phyloP scores from a whole-genome alignment of 2,329 filamentous ascomycete species.

The Fusarium stilboides region DNA sequence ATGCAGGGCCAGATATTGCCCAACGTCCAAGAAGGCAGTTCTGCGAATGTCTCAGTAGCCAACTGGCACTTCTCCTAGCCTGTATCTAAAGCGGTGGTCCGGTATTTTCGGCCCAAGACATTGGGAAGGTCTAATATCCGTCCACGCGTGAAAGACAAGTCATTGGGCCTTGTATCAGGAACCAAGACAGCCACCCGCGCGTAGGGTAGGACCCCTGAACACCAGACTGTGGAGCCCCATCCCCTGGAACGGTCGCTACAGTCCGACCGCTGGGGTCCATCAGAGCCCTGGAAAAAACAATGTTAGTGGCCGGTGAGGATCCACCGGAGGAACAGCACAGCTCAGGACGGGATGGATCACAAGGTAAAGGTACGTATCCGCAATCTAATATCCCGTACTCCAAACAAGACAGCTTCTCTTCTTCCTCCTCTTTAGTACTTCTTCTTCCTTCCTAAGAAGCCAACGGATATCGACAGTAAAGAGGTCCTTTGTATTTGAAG shows the following conservation, averaged over 20 bases:
- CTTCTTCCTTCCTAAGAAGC: slow-evolving; percentile 32
- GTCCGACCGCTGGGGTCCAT: slow-evolving; percentile 37
- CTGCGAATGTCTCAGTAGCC: slow-evolving; percentile 1
- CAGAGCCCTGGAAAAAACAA: slow-evolving; percentile 25
- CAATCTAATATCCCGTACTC: slow-evolving; percentile 45
- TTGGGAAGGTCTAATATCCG: slow-evolving; percentile 26
- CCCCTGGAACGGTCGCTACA: slow-evolving; percentile 42
- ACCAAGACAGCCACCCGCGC: slow-evolving; percentile 37
- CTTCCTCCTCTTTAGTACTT: slow-evolving; percentile 23
- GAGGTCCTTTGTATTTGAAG: slow-evolving; percentile 29
- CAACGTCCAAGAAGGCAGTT: slow-evolving; percentile 4
- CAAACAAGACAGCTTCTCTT: slow-evolving; percentile 43
- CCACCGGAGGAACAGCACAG: slow-evolving; percentile 40
- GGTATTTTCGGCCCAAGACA: slow-evolving; percentile 21
- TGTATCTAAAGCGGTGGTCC: not conserved
- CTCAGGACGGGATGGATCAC: slow-evolving; percentile 37
- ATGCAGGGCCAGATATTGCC: slow-evolving; percentile 22
- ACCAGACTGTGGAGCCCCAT: slow-evolving; percentile 19
- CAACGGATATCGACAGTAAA: slow-evolving; percentile 30
- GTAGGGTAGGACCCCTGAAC: slow-evolving; percentile 37
- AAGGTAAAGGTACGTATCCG: slow-evolving; percentile 44
- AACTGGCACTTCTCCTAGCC: not conserved
- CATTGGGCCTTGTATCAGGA: slow-evolving; percentile 24
- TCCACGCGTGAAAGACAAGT: slow-evolving; percentile 7
- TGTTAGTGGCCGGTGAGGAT: slow-evolving; percentile 33